phyloP scores from a whole-genome alignment of 768 basidiomycete genomes.

The Leucogyrophana mollusca region DNA sequence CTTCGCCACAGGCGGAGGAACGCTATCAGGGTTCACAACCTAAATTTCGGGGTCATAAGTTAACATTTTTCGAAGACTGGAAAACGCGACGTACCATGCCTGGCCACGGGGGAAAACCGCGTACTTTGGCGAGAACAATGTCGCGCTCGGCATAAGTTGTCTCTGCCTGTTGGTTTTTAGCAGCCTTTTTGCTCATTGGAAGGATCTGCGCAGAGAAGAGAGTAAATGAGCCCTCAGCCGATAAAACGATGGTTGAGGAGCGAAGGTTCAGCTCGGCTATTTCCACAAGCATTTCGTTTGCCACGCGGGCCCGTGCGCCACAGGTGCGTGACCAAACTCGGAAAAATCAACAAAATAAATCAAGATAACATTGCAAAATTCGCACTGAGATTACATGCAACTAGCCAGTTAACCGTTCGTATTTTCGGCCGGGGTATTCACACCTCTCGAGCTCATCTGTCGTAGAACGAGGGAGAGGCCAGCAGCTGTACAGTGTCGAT shows the following conservation, averaged over 20 bases:
- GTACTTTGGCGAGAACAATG: slow-evolving; percentile 88
- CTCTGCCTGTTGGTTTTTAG: slow-evolving; percentile 37
- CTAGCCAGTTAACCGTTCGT: slow-evolving; percentile 1
- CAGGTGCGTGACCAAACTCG: slow-evolving; percentile 16
- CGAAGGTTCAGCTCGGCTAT: slow-evolving; percentile 40
- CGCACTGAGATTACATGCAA: slow-evolving; percentile 29
- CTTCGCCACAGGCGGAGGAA: slow-evolving; percentile 58
- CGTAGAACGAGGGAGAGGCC: too few relatives aligned
- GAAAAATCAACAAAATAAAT: slow-evolving; percentile 35
- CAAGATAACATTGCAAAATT: slow-evolving; percentile 29
- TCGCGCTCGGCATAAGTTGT: slow-evolving; percentile 71
- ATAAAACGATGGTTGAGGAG: slow-evolving; percentile 41
- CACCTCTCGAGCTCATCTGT: too few relatives aligned
- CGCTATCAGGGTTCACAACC: slow-evolving; percentile 76
- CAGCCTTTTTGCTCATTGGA: slow-evolving; percentile 53
- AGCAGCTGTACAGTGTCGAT: too few relatives aligned
- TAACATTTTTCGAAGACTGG: slow-evolving; percentile 9
- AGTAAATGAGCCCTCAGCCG: slow-evolving; percentile 9
- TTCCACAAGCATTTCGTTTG: slow-evolving; percentile 38
- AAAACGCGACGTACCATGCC: slow-evolving; percentile 69
- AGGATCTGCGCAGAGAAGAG: slow-evolving; percentile 9
- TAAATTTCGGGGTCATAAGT: slow-evolving; percentile 30
- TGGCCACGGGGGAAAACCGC: slow-evolving; percentile 95
- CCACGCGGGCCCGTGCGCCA: slow-evolving; percentile 38
- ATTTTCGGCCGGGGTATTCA: not conserved